Base-by-base conservation (phyloP, 2,329 filamentous ascomycete species). In the Cercospora zeae-maydis region DNA sequence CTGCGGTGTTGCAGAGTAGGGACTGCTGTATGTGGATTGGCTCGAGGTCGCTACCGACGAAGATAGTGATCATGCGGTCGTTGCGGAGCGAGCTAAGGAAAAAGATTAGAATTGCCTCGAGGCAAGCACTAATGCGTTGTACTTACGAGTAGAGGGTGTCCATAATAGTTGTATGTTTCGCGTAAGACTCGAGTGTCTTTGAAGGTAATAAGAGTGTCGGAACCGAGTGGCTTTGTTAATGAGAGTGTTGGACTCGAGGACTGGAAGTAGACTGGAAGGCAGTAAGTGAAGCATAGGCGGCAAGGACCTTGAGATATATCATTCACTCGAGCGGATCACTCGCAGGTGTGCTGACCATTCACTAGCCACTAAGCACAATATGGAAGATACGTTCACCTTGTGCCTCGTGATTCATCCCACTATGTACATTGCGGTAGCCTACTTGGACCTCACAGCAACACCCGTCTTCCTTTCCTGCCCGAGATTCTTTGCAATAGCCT, bases 401-500 rank as follows among this genome's bases (percentile, higher is more conserved):
- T 47, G 21, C 5, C 42, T 24, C 24, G 21, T 2, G 30, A 53
- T 5, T 21, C 7, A 14, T 16, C 24, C 2, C 49, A 31, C n/a
- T 53, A 53, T 53, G 30, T 53, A 53, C 49, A 53, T 1, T 33
- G 31, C 3, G 9, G 30, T 19, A 16, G 16, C n/a, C 49, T 53
- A 53, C 49, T 53, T 53, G 13, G 49, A 21, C n/a, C 49, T 16
- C n/a, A 58, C 56, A 47, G 56, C 56, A 49, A 58, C 14, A 5
- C 56, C 56, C 7, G 56, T 58, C 39, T 58, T 58, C 16, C 56
- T 58, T 39, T 58, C 56, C 56, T 37, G 33, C 13, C 58, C 58
- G 24, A 60, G 42, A n/a, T 34, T 63, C 63, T 71, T 64, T 1
- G 71, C 73, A 62, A 75, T 75, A 34, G 68, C 63, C 4, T 67